Base-by-base conservation (phyloP, 352 stramenopile species). In the Pythium myriotylum region DNA sequence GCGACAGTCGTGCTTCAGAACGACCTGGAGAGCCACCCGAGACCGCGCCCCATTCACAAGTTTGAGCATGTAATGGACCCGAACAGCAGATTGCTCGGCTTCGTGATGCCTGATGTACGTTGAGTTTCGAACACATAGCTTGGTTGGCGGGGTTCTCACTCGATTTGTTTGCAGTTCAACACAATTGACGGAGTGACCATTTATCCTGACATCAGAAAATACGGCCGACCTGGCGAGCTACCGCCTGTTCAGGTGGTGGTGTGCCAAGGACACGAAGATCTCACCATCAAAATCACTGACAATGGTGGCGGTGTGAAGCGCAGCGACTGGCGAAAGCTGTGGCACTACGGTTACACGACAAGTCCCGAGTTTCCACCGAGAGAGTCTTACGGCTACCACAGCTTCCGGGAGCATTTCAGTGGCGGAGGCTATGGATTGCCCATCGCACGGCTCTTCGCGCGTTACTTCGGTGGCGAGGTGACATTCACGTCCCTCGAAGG, bases 341-440 rank as follows among this genome's bases (percentile, higher is more conserved):
- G 96, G 95, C 95, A 93, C 50, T 99, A 99, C 68, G 85, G 99
- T 26, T 99, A 99, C 79, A 99, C 97, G n/a, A 99, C 97, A 9
- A 98, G 96, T 29, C 62, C 72, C 43, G 59, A 77, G 56, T 86
- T 71, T 40, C 80, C 81, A 12, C 67, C 81, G 17, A 76, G 79
- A 42, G 71, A 84, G 39, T 74, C 74, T 43, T 79, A 85, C 65
- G 80, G 73, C 65, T 91, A 78, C 77, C 92, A 76, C 60, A 90
- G 70, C 68, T 92, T 92, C 58, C 76, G 82, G 4, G 59, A 91
- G 49, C 95, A 97, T 27, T 91, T 98, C 52, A 97, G 92, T 42
- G 97, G 97, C 19, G 87, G 97, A 32, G 97, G 97, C 54, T 99
- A 99, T 62, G 97, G 97, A 26, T 79, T 99, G 20, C 96, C 97